These are phyloP conservation scores for Amyloporia xantha DNA, from an alignment of 768 basidiomycete genomes.

Conservation along the genomic window DNA sequence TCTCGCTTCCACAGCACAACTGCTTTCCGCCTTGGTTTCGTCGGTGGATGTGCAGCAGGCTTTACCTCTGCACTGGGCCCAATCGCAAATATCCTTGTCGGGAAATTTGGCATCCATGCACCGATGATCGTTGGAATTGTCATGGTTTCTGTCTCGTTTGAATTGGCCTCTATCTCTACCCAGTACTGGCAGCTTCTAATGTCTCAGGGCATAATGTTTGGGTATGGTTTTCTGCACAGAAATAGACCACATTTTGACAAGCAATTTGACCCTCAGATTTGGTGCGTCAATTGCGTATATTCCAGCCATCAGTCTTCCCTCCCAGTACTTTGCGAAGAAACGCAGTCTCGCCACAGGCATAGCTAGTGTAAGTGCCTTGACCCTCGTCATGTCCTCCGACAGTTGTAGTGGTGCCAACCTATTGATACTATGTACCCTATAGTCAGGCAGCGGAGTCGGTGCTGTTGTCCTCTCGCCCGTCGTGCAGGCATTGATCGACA, in stretches of 20 bases:
- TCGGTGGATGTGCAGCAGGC: not conserved
- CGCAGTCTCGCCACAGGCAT: slow-evolving; percentile 1
- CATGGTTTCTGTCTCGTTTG: not conserved
- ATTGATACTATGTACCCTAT: not conserved
- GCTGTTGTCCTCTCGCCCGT: slow-evolving; percentile 1
- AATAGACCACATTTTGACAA: not conserved
- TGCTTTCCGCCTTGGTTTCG: not conserved
- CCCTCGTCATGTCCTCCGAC: not conserved
- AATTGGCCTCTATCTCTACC: not conserved
- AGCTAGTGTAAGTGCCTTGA: not conserved
- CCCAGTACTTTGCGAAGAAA: not conserved
- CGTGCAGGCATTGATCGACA: not conserved
- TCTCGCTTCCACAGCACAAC: not conserved
- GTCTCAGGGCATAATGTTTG: not conserved
- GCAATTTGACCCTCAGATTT: not conserved
- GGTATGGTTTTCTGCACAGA: too few species aligned
- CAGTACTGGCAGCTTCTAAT: not conserved
- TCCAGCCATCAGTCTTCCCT: not conserved
- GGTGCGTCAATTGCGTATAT: not conserved
- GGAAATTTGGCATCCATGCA: not conserved
- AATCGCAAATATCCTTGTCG: not conserved
- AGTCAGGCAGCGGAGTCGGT: slow-evolving; percentile 1
- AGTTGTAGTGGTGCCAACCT: not conserved
- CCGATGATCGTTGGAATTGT: not conserved
- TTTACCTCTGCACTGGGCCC: not conserved